Conservation (phyloP, 129 eudicot genomes). For the Glebionis coronaria region DNA sequence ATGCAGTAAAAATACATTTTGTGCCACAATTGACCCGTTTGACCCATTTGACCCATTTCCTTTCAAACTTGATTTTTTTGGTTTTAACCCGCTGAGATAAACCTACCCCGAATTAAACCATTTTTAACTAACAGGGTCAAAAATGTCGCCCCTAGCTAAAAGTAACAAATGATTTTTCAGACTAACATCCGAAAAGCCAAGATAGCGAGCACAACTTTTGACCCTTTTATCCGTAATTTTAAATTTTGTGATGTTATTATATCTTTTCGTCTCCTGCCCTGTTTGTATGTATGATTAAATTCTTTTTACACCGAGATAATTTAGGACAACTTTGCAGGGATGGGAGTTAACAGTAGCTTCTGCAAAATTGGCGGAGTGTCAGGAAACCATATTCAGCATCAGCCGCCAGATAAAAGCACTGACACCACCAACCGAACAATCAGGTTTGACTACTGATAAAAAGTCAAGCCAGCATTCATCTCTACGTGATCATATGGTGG, state of each 20-base stretch:
- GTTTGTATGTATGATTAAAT: neutral
- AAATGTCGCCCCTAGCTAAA: neutral
- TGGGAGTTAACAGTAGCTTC: conserved; percentile 67
- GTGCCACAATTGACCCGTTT: neutral
- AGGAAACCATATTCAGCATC: conserved; percentile 66
- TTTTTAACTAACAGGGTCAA: neutral
- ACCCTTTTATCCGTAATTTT: neutral
- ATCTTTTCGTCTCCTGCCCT: neutral
- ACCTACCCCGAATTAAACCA: neutral
- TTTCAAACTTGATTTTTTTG: neutral
- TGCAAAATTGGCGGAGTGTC: conserved; percentile 62
- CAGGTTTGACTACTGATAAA: conserved; percentile 25
- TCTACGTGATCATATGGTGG: conserved; percentile 69
- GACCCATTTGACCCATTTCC: neutral
- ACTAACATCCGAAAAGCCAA: neutral
- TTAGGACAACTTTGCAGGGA: conserved; percentile 39
- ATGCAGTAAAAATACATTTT: neutral
- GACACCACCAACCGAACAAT: conserved; percentile 33
- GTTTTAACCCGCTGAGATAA: neutral
- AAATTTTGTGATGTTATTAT: no score
- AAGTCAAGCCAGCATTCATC: conserved; percentile 42
- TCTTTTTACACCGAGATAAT: neutral
- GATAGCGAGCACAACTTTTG: neutral
- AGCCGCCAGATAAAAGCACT: conserved; percentile 81
- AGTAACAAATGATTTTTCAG: neutral